Percentiles rank a stretch among this genome's conserved stretches.
Conservation (phyloP, 139 green algal genomes). For the Diplosphaera chodatii region DNA sequence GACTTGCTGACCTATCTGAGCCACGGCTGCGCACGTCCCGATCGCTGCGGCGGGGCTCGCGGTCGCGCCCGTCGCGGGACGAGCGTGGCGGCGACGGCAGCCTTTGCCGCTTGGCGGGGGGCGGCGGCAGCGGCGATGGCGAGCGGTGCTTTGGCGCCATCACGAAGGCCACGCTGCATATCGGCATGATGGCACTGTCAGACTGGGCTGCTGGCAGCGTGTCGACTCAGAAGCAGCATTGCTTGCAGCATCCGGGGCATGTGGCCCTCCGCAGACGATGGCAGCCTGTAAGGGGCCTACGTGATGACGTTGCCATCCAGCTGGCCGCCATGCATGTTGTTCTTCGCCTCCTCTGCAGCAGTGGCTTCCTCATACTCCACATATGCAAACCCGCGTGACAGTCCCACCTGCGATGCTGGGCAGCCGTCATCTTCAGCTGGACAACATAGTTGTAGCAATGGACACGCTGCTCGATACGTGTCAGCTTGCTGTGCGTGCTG, state of each 20-base stretch:
- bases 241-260: too few species aligned
- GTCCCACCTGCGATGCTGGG: constrained; percentile 55
- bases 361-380: constrained; percentile 60
- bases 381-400: constrained; percentile 75
- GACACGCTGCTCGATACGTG: too few species aligned
- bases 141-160: constrained; percentile 24
- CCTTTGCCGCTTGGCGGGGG: background rate
- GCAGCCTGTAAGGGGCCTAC: constrained; percentile 14
- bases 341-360: constrained; percentile 60
- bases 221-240: too few species aligned
- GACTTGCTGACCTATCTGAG: background rate
- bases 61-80: background rate
- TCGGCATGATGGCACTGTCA: too few species aligned
- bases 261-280: too few species aligned
- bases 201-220: too few species aligned
- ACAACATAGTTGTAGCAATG: too few species aligned
- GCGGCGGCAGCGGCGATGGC: constrained; percentile 7
- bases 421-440: too few species aligned
- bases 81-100: background rate
- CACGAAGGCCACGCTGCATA: constrained; percentile 29
- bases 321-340: constrained; percentile 82
- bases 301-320: constrained; percentile 71
- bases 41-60: background rate
- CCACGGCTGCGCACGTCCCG: background rate
- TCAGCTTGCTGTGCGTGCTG: too few species aligned